Evolutionary conservation across 1,284 basidiomycete species (phyloP), one percentile per base, ranked within the genome.

Genomic region (Fistulinella cinereoalba): DNA sequence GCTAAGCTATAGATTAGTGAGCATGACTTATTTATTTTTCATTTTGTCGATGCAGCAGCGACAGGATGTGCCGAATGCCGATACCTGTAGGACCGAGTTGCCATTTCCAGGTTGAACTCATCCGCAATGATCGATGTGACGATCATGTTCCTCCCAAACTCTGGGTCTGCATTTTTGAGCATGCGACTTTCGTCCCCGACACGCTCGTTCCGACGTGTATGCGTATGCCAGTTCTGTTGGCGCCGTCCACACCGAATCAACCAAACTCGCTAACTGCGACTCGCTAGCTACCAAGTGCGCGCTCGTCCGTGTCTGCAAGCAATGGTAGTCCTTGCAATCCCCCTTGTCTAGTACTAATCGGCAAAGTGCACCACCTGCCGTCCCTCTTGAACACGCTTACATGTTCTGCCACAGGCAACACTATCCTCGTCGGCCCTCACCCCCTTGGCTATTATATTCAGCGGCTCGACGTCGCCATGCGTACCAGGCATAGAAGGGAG

Each of bases 131-230:
- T n/a, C n/a, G n/a, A n/a, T n/a, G n/a, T n/a, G n/a, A n/a, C n/a
- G n/a, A n/a, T n/a, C n/a, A n/a, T n/a, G n/a, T 73, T 15, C 72
- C 71, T 13, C 52, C 67, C 5, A 71, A 73, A 53, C n/a, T 74
- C 25, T 72, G 66, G 67, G 47, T 61, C 16, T 41, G 42, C 16
- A 64, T 74, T 36, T 60, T 74, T 24, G 47, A 58, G 6, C 46
- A 57, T 22, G 70, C 63, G 6, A 65, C 65, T 2, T 51, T 57
- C 46, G 60, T 69, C 13, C 62, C 65, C 3, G 54, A 52, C 7
- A 43, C 56, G 2, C 49, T 68, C 16, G 43, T 66, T 9, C 56
- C 57, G 56, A 62, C 8, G 52, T 68, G 3, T 59, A 61, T 8
- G 52, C 50, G 25, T 25, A 56, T 1, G 59, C 56, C 33, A 49